A percentile compares a stretch with the other conserved stretches of the same genome.
phyloP scores from a whole-genome alignment of 225 moss, liverwort and hornwort genomes.

The Thuidium tamariscinum region DNA sequence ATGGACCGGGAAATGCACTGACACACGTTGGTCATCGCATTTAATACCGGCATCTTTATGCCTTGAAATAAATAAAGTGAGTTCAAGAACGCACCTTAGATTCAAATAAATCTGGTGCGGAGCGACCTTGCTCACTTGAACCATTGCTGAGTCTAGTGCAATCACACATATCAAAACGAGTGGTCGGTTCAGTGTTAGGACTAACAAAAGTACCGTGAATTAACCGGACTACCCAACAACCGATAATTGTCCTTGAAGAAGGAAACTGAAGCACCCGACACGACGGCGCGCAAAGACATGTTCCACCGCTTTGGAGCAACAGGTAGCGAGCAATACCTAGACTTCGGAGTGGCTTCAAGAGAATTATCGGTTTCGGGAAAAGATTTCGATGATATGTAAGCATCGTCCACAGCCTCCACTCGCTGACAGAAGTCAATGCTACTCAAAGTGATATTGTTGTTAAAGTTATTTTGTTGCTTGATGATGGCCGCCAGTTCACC shows the following conservation, averaged over 20 bases:
- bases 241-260: not conserved
- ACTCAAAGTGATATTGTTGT: slow-evolving; percentile 28
- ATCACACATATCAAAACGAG: slow-evolving; percentile 3
- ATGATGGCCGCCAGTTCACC: slow-evolving; percentile 44
- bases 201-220: not conserved
- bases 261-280: not conserved
- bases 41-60: not conserved
- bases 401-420: slow-evolving; percentile 25
- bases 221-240: not conserved
- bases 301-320: not conserved
- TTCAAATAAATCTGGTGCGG: slow-evolving; percentile 24
- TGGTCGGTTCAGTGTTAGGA: not conserved
- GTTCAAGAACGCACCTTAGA: slow-evolving; percentile 10
- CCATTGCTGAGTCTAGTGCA: slow-evolving; percentile 23
- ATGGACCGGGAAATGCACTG: not conserved
- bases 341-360: slow-evolving; percentile 15
- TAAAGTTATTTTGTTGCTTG: slow-evolving; percentile 40
- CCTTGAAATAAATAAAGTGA: not conserved
- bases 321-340: slow-evolving; percentile 19
- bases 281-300: not conserved
- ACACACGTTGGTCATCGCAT: not conserved
- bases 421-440: slow-evolving; percentile 38
- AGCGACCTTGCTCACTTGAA: slow-evolving; percentile 24
- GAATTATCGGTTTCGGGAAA: slow-evolving; percentile 8
- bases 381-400: slow-evolving; percentile 15